phyloP scores from a whole-genome alignment of 1,139 yeast genomes.

The Wickerhamiella infanticola region DNA sequence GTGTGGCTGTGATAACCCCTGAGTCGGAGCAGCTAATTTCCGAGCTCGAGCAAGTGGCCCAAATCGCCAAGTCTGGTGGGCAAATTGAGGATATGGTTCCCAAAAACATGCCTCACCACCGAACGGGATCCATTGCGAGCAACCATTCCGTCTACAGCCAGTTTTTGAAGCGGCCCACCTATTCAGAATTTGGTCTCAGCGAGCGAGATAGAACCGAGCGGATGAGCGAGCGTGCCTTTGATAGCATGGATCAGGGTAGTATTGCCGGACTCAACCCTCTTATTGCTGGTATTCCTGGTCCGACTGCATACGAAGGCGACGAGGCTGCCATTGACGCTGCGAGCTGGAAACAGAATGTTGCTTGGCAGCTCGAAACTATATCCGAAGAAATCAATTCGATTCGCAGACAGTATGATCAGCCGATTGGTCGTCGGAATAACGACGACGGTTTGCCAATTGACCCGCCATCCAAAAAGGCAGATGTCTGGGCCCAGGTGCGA shows the following conservation, averaged over 20 bases:
- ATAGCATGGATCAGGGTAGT: background rate
- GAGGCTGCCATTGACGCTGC: slow-evolving; percentile 2
- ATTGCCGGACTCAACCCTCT: slow-evolving; percentile 1
- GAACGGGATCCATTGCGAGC: slow-evolving; percentile 11
- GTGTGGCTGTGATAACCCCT: slow-evolving; percentile 50
- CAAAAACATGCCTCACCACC: slow-evolving; percentile 2
- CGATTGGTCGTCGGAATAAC: background rate
- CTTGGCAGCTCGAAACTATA: slow-evolving; percentile 21
- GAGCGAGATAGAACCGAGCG: slow-evolving; percentile 11
- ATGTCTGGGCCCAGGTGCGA: background rate
- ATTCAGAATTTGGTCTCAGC: slow-evolving; percentile 15
- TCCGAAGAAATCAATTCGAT: slow-evolving; percentile 19
- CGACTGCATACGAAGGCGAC: background rate
- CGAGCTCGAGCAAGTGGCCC: slow-evolving; percentile 36
- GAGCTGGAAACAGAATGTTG: slow-evolving; percentile 20
- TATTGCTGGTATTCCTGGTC: background rate
- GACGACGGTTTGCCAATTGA: background rate
- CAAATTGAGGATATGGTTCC: background rate
- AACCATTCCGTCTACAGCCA: slow-evolving; percentile 13
- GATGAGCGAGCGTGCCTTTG: background rate
- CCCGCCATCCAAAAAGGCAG: background rate
- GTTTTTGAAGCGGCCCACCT: slow-evolving; percentile 13
- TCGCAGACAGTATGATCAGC: slow-evolving; percentile 12
- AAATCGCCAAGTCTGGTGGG: background rate
- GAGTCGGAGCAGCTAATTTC: slow-evolving; percentile 68